Evolutionary conservation across 148 eudicot genomes (phyloP).

Genomic region (Amaranthus palmeri): DNA sequence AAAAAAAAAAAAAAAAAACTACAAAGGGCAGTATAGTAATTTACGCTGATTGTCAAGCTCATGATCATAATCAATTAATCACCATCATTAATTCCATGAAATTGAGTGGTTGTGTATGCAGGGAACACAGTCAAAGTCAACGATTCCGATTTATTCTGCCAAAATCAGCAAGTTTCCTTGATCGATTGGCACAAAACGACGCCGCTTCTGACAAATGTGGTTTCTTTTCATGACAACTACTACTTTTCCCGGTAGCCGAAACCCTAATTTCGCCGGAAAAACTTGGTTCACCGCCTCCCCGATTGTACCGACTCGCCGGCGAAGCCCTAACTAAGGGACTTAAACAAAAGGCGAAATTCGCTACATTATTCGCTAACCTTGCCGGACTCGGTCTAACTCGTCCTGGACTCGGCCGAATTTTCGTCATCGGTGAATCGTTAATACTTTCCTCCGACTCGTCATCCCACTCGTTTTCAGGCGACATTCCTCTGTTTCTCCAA

Average conservation of each 20-base stretch:
- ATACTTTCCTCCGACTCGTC: conserved; percentile 14
- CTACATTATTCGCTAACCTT: conserved; percentile 25
- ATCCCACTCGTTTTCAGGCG: conserved; percentile 56
- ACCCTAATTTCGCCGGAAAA: conserved; percentile 49
- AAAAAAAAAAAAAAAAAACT: conserved; percentile 13
- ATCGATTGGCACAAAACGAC: conserved; percentile 65
- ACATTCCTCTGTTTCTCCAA: conserved; percentile 61
- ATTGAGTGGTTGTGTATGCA: not conserved
- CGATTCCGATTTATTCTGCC: conserved; percentile 56
- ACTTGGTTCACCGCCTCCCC: conserved; percentile 22
- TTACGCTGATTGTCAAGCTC: conserved; percentile 17
- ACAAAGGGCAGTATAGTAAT: conserved; percentile 20
- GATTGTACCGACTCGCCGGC: conserved; percentile 24
- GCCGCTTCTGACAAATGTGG: conserved; percentile 50
- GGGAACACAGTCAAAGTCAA: conserved; percentile 34
- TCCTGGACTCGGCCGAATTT: conserved; percentile 28
- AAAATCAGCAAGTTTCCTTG: conserved; percentile 88
- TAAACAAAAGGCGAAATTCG: conserved; percentile 33
- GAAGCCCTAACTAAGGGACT: conserved; percentile 40
- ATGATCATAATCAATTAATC: not conserved
- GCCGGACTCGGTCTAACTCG: conserved; percentile 61
- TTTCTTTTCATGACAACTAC: conserved; percentile 11
- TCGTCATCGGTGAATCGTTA: conserved; percentile 16
- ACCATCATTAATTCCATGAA: conserved; percentile 6
- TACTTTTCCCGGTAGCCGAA: conserved; percentile 20